These are phyloP conservation scores for Yarrowia galli DNA, from an alignment of 1,139 yeast genomes.

Conservation along the genomic window DNA sequence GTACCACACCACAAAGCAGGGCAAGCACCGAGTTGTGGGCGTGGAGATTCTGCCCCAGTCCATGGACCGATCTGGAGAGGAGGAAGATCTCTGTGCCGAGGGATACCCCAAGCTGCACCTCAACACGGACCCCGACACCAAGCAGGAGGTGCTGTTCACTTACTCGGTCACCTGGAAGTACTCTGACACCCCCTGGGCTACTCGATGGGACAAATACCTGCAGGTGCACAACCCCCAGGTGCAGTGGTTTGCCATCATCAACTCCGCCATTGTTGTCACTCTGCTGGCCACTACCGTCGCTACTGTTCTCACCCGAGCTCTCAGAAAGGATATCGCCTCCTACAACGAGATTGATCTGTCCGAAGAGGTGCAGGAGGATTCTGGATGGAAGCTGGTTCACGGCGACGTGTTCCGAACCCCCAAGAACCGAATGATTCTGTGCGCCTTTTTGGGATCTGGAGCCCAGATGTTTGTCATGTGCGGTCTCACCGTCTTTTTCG, in stretches of 20 bases:
- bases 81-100: conserved; percentile 49
- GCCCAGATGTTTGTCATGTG: conserved; percentile 82
- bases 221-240: conserved; percentile 91
- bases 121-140: conserved; percentile 49
- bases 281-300: conserved; percentile 80
- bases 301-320: conserved; percentile 78
- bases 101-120: conserved; percentile 44
- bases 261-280: conserved; percentile 81
- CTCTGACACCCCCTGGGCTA: conserved; percentile 89
- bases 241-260: conserved; percentile 92
- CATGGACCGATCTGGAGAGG: conserved; percentile 57
- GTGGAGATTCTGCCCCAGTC: conserved; percentile 78
- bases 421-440: conserved; percentile 68
- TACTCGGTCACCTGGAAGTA: conserved; percentile 71
- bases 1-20: conserved; percentile 77
- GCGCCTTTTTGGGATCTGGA: conserved; percentile 89
- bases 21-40: conserved; percentile 86
- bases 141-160: conserved; percentile 59
- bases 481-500: conserved; percentile 75
- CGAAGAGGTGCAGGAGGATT: conserved; percentile 89
- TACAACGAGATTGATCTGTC: conserved; percentile 84
- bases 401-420: conserved; percentile 97
- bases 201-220: conserved; percentile 97
- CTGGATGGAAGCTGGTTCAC: conserved; percentile 96
- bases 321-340: conserved; percentile 83